Evolutionary conservation across 306 rosid genomes (phyloP).

Genomic region (Quercus dentata): DNA sequence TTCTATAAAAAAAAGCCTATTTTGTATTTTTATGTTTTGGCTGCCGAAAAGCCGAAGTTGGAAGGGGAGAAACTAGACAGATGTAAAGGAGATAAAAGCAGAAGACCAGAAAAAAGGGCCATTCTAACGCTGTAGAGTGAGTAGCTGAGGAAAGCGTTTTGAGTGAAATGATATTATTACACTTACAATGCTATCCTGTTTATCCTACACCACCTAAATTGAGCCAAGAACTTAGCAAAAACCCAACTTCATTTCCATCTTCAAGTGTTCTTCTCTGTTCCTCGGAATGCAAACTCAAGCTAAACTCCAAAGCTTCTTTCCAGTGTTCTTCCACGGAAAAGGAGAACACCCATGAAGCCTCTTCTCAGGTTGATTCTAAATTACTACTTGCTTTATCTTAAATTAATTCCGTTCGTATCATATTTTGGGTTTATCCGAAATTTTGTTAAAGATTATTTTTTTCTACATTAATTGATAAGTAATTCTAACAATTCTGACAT

Average conservation of each 20-base stretch:
- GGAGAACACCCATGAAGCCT: slow-evolving; percentile 31
- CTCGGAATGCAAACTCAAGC: slow-evolving; percentile 2
- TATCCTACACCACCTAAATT: background rate
- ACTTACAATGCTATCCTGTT: slow-evolving; percentile 22
- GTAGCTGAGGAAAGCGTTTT: background rate
- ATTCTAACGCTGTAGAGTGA: too few species aligned
- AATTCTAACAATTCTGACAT: background rate
- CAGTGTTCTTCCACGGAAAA: slow-evolving; percentile 41
- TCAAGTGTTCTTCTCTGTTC: slow-evolving; percentile 12
- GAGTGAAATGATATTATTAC: slow-evolving; percentile 35
- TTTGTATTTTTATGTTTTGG: too few species aligned
- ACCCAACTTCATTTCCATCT: background rate
- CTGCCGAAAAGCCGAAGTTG: too few species aligned
- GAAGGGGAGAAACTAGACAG: too few species aligned
- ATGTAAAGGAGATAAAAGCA: too few species aligned
- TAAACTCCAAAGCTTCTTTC: slow-evolving; percentile 21
- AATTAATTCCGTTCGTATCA: background rate
- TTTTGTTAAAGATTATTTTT: background rate
- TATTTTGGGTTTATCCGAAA: background rate
- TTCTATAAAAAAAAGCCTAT: too few species aligned
- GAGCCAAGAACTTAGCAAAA: background rate
- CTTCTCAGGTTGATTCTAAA: slow-evolving; percentile 33
- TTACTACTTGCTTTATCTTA: background rate
- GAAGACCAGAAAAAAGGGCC: too few species aligned
- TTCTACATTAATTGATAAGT: background rate